Percentiles rank a stretch among this genome's conserved stretches.
These are phyloP conservation scores for Gypsophila paniculata DNA, from an alignment of 179 eudicot species.

Conservation along the genomic window DNA sequence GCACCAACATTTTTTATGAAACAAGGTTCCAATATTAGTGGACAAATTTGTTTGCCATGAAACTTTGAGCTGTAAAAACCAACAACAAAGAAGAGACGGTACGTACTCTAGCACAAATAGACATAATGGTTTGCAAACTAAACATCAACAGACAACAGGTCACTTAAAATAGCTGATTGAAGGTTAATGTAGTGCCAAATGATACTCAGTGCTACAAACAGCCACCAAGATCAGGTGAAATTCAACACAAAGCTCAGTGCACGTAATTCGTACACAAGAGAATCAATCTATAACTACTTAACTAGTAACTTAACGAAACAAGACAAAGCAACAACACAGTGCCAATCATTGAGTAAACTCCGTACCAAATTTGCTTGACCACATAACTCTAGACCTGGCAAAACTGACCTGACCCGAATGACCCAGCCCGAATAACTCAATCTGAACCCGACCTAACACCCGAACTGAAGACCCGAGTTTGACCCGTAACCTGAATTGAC, in stretches of 20 bases:
- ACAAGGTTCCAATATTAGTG: too few relatives aligned
- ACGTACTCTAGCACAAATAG: not conserved
- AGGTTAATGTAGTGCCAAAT: not conserved
- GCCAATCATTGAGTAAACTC: not conserved
- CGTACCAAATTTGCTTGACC: not conserved
- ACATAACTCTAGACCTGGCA: too few relatives aligned
- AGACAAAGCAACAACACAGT: not conserved
- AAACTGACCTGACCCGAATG: too few relatives aligned
- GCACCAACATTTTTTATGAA: not conserved
- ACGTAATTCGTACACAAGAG: not conserved
- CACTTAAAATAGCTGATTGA: not conserved
- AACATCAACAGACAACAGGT: not conserved
- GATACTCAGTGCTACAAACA: not conserved
- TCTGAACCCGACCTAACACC: too few relatives aligned
- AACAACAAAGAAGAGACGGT: not conserved
- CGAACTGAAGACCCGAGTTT: too few relatives aligned
- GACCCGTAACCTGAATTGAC: too few relatives aligned
- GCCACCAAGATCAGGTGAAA: not conserved
- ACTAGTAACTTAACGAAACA: not conserved
- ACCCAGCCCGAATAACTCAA: too few relatives aligned
- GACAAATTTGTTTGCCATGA: not conserved
- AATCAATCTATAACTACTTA: not conserved
- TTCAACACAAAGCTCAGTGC: not conserved
- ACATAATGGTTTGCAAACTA: not conserved
- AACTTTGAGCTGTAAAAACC: not conserved